Evolutionary conservation across 352 stramenopile species (phyloP), one percentile per base, ranked within the genome.

Genomic region (Pythium aristosporum): DNA sequence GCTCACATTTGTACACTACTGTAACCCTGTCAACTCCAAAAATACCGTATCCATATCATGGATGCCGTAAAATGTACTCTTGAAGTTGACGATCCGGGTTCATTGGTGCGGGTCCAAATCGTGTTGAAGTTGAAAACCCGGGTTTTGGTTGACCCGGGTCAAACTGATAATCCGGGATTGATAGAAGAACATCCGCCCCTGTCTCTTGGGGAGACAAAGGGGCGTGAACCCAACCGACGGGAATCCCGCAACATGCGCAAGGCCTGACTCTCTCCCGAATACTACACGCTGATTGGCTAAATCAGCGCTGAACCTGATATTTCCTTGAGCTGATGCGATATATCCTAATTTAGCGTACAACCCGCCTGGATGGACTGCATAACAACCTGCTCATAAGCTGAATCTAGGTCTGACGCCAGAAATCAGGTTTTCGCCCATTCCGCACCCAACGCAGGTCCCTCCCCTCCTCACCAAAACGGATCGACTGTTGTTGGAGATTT

Each of bases 241-340:
- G 32, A 36, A 36, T 10, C 32, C 32, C 32, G n/a, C n/a, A n/a
- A n/a, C n/a, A n/a, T n/a, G n/a, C n/a, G n/a, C 34, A 10, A 15
- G 34, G 8, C 34, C 57, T 48, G 57, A 47, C 57, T 63, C 57
- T 56, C 25, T 21, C 43, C 11, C 11, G 13, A 2, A 36, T 28
- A n/a, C 20, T 41, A 16, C 12, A 12, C 3, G 16, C 6, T 52
- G 48, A 59, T 65, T 65, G 58, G 58, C 23, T 41, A 43, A 65
- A 54, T 59, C 11, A 8, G n/a, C n/a, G 12, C 36, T 41, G 8
- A 65, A 65, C 58, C 48, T 65, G 58, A 65, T 65, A 59, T 65
- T 65, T 65, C 43, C 48, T 23, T 18, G 12, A 12, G 18, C 1
- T 23, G 18, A 18, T 30, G 18, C 16, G 50, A 44, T 28, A 57